phyloP scores from a whole-genome alignment of 176 grass and related monocot species.

The Hsuehochloa calcarea region DNA sequence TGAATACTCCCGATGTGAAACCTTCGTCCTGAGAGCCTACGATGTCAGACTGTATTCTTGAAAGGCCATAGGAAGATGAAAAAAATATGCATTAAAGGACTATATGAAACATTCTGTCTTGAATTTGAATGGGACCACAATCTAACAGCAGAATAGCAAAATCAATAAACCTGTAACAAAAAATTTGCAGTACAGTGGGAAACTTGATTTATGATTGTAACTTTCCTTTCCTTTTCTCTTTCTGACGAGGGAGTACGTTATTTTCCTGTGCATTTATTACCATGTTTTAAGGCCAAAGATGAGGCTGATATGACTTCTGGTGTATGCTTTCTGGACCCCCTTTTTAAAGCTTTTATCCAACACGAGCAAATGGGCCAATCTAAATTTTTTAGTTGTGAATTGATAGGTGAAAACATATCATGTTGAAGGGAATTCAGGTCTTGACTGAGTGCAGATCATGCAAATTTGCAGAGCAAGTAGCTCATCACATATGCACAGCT shows the following conservation, averaged over 20 bases:
- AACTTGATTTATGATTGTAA: not conserved
- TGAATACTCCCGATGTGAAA: constrained; percentile 70
- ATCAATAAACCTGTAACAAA: not conserved
- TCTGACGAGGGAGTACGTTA: not conserved
- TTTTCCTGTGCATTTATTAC: not conserved
- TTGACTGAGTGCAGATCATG: not conserved
- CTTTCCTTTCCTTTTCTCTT: not conserved
- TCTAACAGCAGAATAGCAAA: not conserved
- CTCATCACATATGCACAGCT: not conserved
- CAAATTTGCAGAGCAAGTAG: not conserved
- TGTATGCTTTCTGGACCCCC: not conserved
- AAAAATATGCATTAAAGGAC: not conserved
- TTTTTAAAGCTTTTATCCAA: not conserved
- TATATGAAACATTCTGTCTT: not conserved
- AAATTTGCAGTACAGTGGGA: not conserved
- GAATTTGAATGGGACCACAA: not conserved
- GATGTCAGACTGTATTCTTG: constrained; percentile 11
- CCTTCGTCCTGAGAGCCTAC: constrained; percentile 49
- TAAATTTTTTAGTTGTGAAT: not conserved
- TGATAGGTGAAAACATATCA: not conserved
- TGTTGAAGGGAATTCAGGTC: not conserved
- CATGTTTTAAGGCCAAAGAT: not conserved
- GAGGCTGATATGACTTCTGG: not conserved
- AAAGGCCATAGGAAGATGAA: not conserved
- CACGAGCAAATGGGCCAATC: not conserved